Evolutionary conservation across 257 asterid species (phyloP).

Genomic region (Solanum corneliomulleri): DNA sequence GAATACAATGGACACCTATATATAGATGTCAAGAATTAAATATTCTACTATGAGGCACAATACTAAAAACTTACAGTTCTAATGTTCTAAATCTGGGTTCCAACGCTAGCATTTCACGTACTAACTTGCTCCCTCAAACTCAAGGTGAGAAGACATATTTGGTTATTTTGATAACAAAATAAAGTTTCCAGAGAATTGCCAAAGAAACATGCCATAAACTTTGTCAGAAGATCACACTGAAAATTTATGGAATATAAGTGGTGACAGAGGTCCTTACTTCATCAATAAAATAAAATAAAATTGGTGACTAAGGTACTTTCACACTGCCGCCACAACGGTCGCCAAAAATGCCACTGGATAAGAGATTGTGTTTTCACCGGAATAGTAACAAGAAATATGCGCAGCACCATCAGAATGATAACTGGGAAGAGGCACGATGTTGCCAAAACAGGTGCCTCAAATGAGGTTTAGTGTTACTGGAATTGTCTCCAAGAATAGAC

Average conservation of each 20-base stretch:
- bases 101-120: not conserved
- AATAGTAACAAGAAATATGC: not conserved
- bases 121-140: not conserved
- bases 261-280: not conserved
- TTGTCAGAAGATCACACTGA: not conserved
- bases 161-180: no score
- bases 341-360: not conserved
- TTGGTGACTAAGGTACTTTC: not conserved
- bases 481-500: not conserved
- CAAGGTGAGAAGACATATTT: no score
- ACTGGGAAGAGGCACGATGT: not conserved
- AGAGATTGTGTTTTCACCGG: not conserved
- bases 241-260: not conserved
- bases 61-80: not conserved
- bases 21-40: not conserved
- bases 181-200: not conserved
- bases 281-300: no score
- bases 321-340: not conserved
- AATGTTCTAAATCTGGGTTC: not conserved
- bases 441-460: not conserved
- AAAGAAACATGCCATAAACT: not conserved
- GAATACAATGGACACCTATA: not conserved
- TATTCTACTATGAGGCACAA: not conserved
- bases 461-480: not conserved
- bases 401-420: not conserved